These are phyloP conservation scores for Venturia effusa DNA, from an alignment of 2,329 filamentous ascomycete genomes.

Conservation along the genomic window DNA sequence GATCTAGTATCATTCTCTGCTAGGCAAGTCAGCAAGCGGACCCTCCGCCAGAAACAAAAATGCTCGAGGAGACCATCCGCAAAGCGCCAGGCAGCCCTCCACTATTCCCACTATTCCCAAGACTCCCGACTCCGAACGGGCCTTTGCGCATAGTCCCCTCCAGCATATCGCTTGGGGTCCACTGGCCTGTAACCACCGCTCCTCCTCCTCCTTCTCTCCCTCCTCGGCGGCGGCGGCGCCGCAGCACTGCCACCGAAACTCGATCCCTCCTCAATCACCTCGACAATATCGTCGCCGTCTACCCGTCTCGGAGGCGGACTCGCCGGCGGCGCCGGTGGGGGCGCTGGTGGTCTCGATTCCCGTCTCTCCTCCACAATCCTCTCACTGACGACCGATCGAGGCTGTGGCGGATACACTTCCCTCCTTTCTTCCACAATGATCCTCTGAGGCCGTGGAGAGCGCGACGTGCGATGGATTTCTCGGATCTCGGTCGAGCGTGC, in stretches of 20 bases:
- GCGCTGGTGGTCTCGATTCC: slow-evolving; percentile 15
- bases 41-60: background rate
- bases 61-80: background rate
- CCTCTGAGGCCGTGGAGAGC: slow-evolving; percentile 24
- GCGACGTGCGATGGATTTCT: slow-evolving; percentile 19
- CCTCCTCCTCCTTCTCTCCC: slow-evolving; percentile 27
- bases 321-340: background rate
- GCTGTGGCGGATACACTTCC: slow-evolving; percentile 16
- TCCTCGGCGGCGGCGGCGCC: slow-evolving; percentile 27
- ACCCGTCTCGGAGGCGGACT: slow-evolving; percentile 18
- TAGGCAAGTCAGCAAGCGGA: background rate
- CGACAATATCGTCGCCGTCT: slow-evolving; percentile 41
- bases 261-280: slow-evolving; percentile 47
- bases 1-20: slow-evolving; percentile 1
- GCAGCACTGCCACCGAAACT: slow-evolving; percentile 22
- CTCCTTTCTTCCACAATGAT: slow-evolving; percentile 34
- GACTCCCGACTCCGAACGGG: background rate
- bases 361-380: slow-evolving; percentile 15
- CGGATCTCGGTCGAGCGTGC: slow-evolving; percentile 11
- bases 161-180: slow-evolving; percentile 19
- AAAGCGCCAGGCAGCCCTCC: background rate
- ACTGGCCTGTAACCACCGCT: slow-evolving; percentile 39
- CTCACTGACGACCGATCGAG: slow-evolving; percentile 20
- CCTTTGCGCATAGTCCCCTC: slow-evolving; percentile 14
- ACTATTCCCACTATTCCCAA: background rate